Conservation (phyloP, 106 monocot genomes). For the Xerophyta viscosa region DNA sequence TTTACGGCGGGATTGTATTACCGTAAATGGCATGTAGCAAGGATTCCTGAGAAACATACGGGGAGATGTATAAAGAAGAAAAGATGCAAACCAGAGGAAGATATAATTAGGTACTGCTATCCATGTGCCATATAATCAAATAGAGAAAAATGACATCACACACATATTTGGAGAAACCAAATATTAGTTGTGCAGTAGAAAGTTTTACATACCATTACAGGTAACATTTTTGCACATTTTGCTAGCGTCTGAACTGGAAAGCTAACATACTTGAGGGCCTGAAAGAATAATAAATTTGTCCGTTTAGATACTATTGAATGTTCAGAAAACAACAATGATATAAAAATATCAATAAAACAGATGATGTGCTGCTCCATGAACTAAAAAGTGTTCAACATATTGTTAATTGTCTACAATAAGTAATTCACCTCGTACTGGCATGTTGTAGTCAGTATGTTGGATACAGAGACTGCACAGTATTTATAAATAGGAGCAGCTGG, state of each 20-base stretch:
- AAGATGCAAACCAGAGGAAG: no score
- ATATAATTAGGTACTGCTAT: no score
- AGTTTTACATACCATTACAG: conserved; percentile 74
- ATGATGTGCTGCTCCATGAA: no score
- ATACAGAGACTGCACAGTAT: conserved; percentile 72
- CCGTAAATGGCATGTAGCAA: no score
- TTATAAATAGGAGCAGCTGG: conserved; percentile 87
- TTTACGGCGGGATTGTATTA: no score
- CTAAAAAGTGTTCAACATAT: no score
- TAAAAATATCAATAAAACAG: no score
- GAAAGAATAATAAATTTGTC: conserved; percentile 20
- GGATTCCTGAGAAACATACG: no score
- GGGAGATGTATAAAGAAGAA: no score
- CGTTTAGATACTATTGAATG: background rate
- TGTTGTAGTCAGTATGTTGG: conserved; percentile 92
- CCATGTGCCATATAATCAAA: conserved; percentile 1
- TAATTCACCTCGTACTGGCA: conserved; percentile 95
- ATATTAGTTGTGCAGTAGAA: no score
- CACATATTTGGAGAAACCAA: background rate
- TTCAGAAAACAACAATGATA: no score
- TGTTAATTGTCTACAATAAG: background rate
- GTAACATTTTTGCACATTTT: conserved; percentile 99
- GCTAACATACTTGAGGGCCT: conserved; percentile 99
- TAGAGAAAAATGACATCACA: background rate
- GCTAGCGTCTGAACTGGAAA: conserved; percentile 98